A percentile compares a stretch with the other conserved stretches of the same genome.
These are phyloP conservation scores for Pleurotus tuoliensis DNA, from an alignment of 768 basidiomycete genomes.

Conservation along the genomic window DNA sequence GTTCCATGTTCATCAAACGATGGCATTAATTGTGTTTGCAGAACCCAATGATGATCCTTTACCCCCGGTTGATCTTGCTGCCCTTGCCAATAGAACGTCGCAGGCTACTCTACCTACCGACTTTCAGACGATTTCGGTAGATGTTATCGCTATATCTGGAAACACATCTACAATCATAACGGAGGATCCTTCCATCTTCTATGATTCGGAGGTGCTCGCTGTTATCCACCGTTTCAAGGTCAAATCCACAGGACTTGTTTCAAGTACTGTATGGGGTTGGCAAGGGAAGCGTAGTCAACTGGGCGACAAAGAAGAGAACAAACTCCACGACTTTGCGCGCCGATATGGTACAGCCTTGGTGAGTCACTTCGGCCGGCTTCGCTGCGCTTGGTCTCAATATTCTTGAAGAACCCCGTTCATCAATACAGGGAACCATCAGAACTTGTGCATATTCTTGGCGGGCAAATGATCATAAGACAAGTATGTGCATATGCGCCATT, in stretches of 20 bases:
- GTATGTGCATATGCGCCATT: conserved; percentile 28
- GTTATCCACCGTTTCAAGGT: conserved; percentile 70
- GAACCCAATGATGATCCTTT: conserved; percentile 40
- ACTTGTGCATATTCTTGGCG: conserved; percentile 62
- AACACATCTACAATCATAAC: conserved; percentile 42
- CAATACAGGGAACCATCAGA: conserved; percentile 66
- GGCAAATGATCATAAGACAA: conserved; percentile 71
- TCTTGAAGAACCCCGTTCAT: conserved; percentile 35
- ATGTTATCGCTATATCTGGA: conserved; percentile 59
- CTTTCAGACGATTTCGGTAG: conserved; percentile 63
- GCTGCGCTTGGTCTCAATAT: conserved; percentile 5
- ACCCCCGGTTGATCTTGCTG: conserved; percentile 44
- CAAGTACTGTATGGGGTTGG: conserved; percentile 78
- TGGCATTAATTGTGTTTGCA: conserved; percentile 11
- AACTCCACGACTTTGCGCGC: conserved; percentile 65
- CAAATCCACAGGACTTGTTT: conserved; percentile 58
- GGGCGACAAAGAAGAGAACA: conserved; percentile 60
- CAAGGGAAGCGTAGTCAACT: conserved; percentile 49
- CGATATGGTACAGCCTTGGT: conserved; percentile 69
- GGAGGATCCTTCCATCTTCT: conserved; percentile 52
- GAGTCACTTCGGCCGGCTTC: conserved; percentile 18
- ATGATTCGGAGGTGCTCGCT: conserved; percentile 68
- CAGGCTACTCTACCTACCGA: conserved; percentile 27
- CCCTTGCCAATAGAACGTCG: conserved; percentile 22
- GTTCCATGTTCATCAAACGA: background rate